Conservation (phyloP, 2,329 filamentous ascomycete species). For the Canariomyces notabilis region DNA sequence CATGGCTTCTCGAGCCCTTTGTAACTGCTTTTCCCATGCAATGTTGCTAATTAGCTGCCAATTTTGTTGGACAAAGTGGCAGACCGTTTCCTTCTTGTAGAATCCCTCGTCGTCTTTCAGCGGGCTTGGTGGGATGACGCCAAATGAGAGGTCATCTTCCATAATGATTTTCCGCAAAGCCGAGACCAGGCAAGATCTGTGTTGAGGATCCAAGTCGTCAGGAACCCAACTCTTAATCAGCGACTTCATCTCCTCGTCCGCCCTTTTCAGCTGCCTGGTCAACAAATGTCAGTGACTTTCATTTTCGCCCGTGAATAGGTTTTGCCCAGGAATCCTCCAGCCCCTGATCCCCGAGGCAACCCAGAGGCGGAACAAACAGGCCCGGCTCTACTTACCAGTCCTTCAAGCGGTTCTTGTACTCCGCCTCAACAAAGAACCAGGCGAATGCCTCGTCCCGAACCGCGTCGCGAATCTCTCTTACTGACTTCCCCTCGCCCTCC, state of each 20-base stretch:
- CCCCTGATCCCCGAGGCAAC: too few species aligned
- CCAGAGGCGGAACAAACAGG: too few species aligned
- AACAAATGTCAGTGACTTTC: too few species aligned
- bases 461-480: constrained; percentile 34
- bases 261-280: constrained; percentile 35
- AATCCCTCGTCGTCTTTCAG: constrained; percentile 36
- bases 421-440: constrained; percentile 39
- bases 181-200: constrained; percentile 34
- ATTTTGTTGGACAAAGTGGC: constrained; percentile 37
- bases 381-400: too few species aligned
- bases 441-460: constrained; percentile 51
- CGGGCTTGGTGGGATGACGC: constrained; percentile 22
- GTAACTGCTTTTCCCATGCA: constrained; percentile 21
- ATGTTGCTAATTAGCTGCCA: constrained; percentile 32
- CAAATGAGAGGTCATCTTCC: constrained; percentile 38
- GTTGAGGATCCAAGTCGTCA: constrained; percentile 25
- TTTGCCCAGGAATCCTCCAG: too few species aligned
- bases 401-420: constrained; percentile 40
- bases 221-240: constrained; percentile 26
- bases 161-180: constrained; percentile 49
- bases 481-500: background rate
- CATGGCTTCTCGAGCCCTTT: constrained; percentile 15
- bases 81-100: constrained; percentile 40
- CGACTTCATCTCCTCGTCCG: constrained; percentile 36
- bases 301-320: too few species aligned